Evolutionary conservation across 768 basidiomycete species (phyloP), one percentile per base, ranked within the genome.

Genomic region (Tubosaeta sp.): DNA sequence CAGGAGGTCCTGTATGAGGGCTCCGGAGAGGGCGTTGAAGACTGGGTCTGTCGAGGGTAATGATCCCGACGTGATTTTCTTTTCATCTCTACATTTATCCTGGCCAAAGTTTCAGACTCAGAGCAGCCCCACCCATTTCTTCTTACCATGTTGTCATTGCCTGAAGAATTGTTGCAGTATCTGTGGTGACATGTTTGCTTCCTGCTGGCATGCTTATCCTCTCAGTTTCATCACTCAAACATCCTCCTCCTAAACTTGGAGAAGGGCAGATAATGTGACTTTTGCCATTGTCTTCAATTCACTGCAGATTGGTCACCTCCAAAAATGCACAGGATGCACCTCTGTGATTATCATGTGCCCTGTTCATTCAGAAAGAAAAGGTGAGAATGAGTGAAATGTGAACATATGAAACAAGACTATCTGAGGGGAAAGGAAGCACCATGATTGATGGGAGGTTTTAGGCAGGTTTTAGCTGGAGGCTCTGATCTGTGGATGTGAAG

Each of bases 1-100:
- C 65, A 94, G 91, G 39, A 97, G 75, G 68, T 93, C 90, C 8
- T 73, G 69, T 65, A 97, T 86, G 53, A 97, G 71, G 1, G 84
- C 79, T n/a, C 81, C 75, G 58, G 79, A 85, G 44, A 98, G 76
- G 10, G 95, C 95, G 65, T 95, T 97, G 53, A 94, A 72, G 9
- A 84, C 84, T 91, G 8, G 92, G 92, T 33, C 92, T 77, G 72
- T 94, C 93, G 59, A 95, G 75, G 35, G 85, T 89, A 60, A 95
- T 84, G 61, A 94, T 50, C 29, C 67, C 67, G 16, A 68, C 67
- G 5, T 56, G 60, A n/a, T 51, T 51, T 10, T 56, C 52, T 50
- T 59, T 58, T 53, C 59, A 54, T n/a, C 43, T 45, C 52, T 57
- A 32, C 9, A 10, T 10, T 32, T 32, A 32, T n/a, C n/a, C n/a